A percentile compares a stretch with the other conserved stretches of the same genome.
phyloP scores from a whole-genome alignment of 768 basidiomycete species.

The Naganishia kalamii region DNA sequence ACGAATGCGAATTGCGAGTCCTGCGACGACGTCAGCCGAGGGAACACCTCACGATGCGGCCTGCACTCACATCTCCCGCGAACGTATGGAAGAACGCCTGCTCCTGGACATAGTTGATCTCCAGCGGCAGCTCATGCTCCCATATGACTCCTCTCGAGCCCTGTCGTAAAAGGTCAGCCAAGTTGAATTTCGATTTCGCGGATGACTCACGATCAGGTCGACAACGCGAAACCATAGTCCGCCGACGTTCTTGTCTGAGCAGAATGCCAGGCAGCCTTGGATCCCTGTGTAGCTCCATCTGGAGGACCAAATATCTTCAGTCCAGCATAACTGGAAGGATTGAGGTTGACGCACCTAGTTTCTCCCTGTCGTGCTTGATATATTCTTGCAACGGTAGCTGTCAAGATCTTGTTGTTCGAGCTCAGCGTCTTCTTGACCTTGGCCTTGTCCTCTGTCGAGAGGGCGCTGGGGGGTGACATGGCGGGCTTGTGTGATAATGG shows the following conservation, averaged over 20 bases:
- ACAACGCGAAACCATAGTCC: conserved; percentile 68
- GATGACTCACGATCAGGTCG: conserved; percentile 54
- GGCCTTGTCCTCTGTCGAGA: conserved; percentile 68
- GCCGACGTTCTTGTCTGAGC: conserved; percentile 57
- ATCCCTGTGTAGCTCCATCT: conserved; percentile 83
- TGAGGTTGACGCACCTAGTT: conserved; percentile 43
- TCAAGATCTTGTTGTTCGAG: conserved; percentile 64
- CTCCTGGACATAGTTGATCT: conserved; percentile 74
- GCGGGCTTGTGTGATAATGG: not conserved
- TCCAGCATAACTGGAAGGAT: not conserved
- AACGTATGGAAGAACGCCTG: conserved; percentile 89
- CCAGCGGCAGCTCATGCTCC: conserved; percentile 84
- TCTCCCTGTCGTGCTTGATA: conserved; percentile 62
- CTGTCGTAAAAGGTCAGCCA: conserved; percentile 28
- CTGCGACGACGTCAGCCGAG: conserved; percentile 48
- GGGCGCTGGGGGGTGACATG: conserved; percentile 43
- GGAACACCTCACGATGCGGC: not conserved
- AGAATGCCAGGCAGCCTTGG: conserved; percentile 75
- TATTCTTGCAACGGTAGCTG: conserved; percentile 74
- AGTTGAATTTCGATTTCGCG: not conserved
- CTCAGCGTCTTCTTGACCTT: conserved; percentile 56
- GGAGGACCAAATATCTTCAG: conserved; percentile 51
- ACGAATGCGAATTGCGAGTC: conserved; percentile 86
- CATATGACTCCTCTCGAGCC: conserved; percentile 83
- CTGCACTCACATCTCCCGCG: conserved; percentile 70